Percentiles rank a stretch among this genome's conserved stretches.
phyloP scores from a whole-genome alignment of 1,284 basidiomycete species.

The Ustilago nuda region DNA sequence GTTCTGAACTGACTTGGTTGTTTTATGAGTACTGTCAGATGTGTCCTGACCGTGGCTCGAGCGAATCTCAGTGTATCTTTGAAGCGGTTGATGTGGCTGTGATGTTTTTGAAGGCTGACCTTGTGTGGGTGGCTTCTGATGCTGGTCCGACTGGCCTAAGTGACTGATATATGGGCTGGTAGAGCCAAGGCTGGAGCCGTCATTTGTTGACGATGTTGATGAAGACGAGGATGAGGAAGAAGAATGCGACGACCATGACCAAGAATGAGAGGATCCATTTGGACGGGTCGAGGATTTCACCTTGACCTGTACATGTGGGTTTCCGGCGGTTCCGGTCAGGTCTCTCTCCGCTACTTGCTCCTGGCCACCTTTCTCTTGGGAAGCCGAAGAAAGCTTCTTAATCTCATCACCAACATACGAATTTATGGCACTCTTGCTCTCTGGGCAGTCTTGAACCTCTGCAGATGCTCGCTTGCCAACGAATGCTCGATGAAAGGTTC shows the following conservation, averaged over 20 bases:
- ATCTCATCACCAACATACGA: conserved; percentile 17
- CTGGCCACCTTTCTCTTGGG: conserved; percentile 16
- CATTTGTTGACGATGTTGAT: conserved; percentile 4
- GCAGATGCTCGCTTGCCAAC: conserved; percentile 10
- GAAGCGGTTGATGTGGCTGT: neutral
- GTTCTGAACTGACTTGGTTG: conserved; percentile 1
- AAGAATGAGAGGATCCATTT: conserved; percentile 15
- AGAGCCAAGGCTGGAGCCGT: neutral
- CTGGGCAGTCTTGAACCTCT: conserved; percentile 2
- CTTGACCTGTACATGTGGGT: conserved; percentile 17
- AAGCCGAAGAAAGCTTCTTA: conserved; percentile 18
- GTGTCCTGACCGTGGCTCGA: conserved; percentile 8
- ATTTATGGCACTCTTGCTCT: neutral
- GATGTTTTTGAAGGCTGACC: neutral
- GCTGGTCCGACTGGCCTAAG: neutral
- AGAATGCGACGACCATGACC: conserved; percentile 34
- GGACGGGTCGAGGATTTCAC: conserved; percentile 17
- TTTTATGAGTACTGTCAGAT: neutral
- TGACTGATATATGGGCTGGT: neutral
- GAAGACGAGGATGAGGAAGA: conserved; percentile 26
- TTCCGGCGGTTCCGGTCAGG: neutral
- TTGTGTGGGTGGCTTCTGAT: neutral
- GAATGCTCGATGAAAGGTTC: neutral
- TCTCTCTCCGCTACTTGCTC: neutral
- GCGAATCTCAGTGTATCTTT: neutral